Evolutionary conservation across 2,329 filamentous ascomycete species (phyloP), one percentile per base, ranked within the genome.

Genomic region (Curvularia hawaiiensis): DNA sequence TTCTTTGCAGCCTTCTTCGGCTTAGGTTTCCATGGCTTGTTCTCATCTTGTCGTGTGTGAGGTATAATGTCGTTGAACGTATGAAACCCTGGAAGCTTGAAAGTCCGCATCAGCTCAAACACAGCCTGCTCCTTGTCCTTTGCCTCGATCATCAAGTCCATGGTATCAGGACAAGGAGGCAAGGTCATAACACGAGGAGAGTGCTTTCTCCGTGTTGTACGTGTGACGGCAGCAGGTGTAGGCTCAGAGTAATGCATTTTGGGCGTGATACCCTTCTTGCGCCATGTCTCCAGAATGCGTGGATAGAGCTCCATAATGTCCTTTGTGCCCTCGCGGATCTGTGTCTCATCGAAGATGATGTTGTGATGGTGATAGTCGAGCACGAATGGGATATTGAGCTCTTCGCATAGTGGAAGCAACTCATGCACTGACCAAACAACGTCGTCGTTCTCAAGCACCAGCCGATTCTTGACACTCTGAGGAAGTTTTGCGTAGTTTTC

Each of bases 71-170:
- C 87, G 64, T 89, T 90, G 71, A 96, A 87, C 0, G 78, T 83
- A 20, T 95, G 83, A 77, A 88, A 90, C 0, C 92, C 92, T 0
- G 92, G 91, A 0, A 98, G 81, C 67, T 89, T 92, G 75, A 92
- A 96, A 0, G 83, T 92, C 22, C 90, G 85, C 92, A 97, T 97
- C 18, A 98, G 82, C 63, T 96, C 92, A 68, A 98, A 96, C 0
- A 97, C 92, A 0, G 94, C 92, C 75, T 98, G 94, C 74, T 98
- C 94, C 77, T 98, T 98, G 72, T 97, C 94, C 75, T 98, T 98
- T 47, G 94, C 94, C 78, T 98, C 94, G 59, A 98, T 97, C 94
- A 98, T 98, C n/a, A 98, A 81, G 71, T 97, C 94, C 89, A 96
- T 95, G 31, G 90, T 88, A 1, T 85, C 80, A 4, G 88, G 83